Percentiles rank a stretch among this genome's conserved stretches.
phyloP scores from a whole-genome alignment of 495 filamentous ascomycete genomes.

The Aspergillus cristatus region DNA sequence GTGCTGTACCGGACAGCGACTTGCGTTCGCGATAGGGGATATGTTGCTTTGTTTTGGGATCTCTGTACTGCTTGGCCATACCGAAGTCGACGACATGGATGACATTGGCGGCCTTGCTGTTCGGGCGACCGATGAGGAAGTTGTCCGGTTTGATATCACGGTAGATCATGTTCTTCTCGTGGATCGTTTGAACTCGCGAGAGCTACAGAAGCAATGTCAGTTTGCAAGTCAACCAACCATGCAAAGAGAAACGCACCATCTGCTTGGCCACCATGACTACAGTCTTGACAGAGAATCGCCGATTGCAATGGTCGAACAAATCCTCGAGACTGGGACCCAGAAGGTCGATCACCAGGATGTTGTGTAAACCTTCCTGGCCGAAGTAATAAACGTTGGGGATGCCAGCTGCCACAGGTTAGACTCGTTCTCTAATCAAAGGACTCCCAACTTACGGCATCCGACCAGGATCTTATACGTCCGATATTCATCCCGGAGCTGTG shows the following conservation, averaged over 20 bases:
- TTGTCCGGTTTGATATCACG: constrained; percentile 99
- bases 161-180: constrained; percentile 99
- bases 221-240: too few relatives aligned
- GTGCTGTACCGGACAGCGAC: constrained; percentile 89
- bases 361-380: constrained; percentile 96
- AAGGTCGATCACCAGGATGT: constrained; percentile 97
- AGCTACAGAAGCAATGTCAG: too few relatives aligned
- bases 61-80: constrained; percentile 99
- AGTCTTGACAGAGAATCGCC: constrained; percentile 92
- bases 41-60: constrained; percentile 98
- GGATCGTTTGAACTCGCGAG: constrained; percentile 96
- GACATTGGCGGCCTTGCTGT: constrained; percentile 88
- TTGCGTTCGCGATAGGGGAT: constrained; percentile 98
- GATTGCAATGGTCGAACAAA: constrained; percentile 94
- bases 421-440: background rate
- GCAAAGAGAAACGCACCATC: constrained; percentile 62
- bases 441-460: constrained; percentile 82
- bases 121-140: constrained; percentile 93
- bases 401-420: constrained; percentile 54
- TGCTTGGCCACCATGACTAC: constrained; percentile 99
- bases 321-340: constrained; percentile 95
- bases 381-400: constrained; percentile 99
- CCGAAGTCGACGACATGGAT: constrained; percentile 99
- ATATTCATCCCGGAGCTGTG: constrained; percentile 97
- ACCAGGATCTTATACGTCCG: constrained; percentile 99